Evolutionary conservation across 345 rosid genomes (phyloP).

Genomic region (Hibiscus trionum): DNA sequence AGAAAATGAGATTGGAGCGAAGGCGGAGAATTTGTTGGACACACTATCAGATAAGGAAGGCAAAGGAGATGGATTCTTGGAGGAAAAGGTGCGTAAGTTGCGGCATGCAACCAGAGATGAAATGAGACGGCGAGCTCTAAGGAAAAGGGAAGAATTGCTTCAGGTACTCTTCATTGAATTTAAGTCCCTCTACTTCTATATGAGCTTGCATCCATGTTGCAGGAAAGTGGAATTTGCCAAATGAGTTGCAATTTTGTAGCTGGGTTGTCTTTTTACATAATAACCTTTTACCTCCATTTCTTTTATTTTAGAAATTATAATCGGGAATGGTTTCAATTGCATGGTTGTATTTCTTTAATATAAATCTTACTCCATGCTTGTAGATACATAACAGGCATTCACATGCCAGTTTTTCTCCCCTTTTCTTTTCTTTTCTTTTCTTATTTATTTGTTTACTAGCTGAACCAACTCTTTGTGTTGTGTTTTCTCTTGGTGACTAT

Average conservation of each 20-base stretch:
- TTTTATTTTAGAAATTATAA: background rate
- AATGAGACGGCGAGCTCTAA: conserved; percentile 87
- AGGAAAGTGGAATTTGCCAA: background rate
- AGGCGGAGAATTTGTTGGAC: conserved; percentile 95
- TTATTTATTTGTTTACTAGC: conserved; percentile 13
- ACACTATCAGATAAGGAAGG: conserved; percentile 84
- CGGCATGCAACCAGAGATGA: conserved; percentile 90
- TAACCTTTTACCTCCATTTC: background rate
- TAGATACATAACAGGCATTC: background rate
- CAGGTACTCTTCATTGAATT: conserved; percentile 41
- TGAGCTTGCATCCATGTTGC: background rate
- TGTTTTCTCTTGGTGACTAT: background rate
- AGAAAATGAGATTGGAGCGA: conserved; percentile 93
- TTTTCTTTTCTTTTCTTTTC: background rate
- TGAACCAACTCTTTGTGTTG: conserved; percentile 13
- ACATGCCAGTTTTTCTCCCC: background rate
- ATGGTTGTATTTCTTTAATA: background rate
- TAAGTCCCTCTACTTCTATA: background rate
- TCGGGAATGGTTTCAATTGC: background rate
- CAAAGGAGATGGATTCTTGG: conserved; percentile 91
- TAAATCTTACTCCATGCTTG: background rate
- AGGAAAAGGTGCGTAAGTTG: conserved; percentile 60
- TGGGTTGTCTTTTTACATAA: background rate
- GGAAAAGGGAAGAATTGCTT: conserved; percentile 74
- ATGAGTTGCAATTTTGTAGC: background rate